Evolutionary conservation across 345 rosid genomes (phyloP).

Genomic region (Fremontodendron californicum): DNA sequence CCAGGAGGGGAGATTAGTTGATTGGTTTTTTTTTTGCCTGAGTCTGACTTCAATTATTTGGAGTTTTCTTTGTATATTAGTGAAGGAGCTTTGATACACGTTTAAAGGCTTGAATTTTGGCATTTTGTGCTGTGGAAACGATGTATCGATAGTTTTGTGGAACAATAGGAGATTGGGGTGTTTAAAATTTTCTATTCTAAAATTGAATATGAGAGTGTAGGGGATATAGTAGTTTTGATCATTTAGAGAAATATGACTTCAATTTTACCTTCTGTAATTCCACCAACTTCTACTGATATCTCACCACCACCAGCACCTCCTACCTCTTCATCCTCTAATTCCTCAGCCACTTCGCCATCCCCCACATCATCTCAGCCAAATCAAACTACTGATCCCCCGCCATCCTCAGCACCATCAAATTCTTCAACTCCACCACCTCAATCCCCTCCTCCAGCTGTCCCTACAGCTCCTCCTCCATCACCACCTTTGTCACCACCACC

Average conservation of each 20-base stretch:
- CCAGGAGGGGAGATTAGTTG: not conserved
- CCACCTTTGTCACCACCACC: constrained; percentile 7
- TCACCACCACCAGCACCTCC: constrained; percentile 29
- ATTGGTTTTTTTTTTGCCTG: not conserved
- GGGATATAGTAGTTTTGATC: constrained; percentile 4
- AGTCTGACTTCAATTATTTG: not conserved
- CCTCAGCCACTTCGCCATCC: constrained; percentile 43
- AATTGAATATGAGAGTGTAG: constrained; percentile 16
- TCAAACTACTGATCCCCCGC: not conserved
- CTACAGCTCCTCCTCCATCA: constrained; percentile 8
- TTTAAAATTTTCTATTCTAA: not conserved
- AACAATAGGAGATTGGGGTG: not conserved
- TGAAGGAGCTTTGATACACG: not conserved
- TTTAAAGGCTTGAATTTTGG: not conserved
- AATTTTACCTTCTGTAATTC: constrained; percentile 31
- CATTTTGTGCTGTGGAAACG: not conserved
- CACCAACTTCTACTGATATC: constrained; percentile 28
- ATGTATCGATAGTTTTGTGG: too few relatives aligned
- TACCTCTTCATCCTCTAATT: constrained; percentile 30
- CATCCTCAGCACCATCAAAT: constrained; percentile 5
- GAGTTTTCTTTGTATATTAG: not conserved
- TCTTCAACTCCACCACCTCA: constrained; percentile 6
- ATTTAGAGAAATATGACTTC: constrained; percentile 42
- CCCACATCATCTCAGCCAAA: constrained; percentile 35
- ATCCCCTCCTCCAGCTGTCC: not conserved